A percentile compares a stretch with the other conserved stretches of the same genome.
Evolutionary conservation across 805 yeast genomes (phyloP).

Genomic region (Brettanomyces nanus): DNA sequence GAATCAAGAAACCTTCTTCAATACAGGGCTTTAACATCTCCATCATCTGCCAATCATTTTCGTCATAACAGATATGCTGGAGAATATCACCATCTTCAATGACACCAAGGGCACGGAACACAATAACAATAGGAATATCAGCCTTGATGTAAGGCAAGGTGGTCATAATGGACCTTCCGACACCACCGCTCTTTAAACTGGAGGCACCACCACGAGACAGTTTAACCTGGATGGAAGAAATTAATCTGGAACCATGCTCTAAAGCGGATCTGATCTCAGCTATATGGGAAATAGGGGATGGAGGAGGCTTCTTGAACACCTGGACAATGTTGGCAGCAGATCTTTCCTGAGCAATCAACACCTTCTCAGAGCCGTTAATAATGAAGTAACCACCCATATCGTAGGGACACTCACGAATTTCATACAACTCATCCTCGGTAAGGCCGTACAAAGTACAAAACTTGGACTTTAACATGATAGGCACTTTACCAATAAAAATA

Average conservation of each 20-base stretch:
- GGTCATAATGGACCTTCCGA: slow-evolving; percentile 84
- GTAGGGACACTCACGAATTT: slow-evolving; percentile 95
- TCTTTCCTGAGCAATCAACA: slow-evolving; percentile 96
- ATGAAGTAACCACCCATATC: slow-evolving; percentile 99
- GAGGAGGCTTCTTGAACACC: slow-evolving; percentile 95
- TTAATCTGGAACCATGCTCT: slow-evolving; percentile 94
- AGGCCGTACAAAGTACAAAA: slow-evolving; percentile 88
- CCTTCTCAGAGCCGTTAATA: slow-evolving; percentile 97
- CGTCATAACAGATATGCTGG: slow-evolving; percentile 97
- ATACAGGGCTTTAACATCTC: slow-evolving; percentile 99
- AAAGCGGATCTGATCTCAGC: slow-evolving; percentile 96
- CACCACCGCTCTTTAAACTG: slow-evolving; percentile 38
- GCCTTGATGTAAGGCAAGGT: slow-evolving; percentile 94
- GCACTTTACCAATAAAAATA: slow-evolving; percentile 89
- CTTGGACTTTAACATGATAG: slow-evolving; percentile 95
- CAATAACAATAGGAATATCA: slow-evolving; percentile 94
- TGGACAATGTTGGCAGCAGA: slow-evolving; percentile 98
- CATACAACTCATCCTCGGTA: slow-evolving; percentile 88
- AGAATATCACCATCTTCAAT: slow-evolving; percentile 98
- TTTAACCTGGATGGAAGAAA: slow-evolving; percentile 90
- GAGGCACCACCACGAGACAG: slow-evolving; percentile 48
- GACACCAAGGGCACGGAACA: slow-evolving; percentile 95
- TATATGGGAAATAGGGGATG: slow-evolving; percentile 90
- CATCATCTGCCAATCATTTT: slow-evolving; percentile 98
- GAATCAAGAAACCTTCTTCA: slow-evolving; percentile 97